Base-by-base conservation (phyloP, 768 basidiomycete genomes). In the Chalciporus piperatus region DNA sequence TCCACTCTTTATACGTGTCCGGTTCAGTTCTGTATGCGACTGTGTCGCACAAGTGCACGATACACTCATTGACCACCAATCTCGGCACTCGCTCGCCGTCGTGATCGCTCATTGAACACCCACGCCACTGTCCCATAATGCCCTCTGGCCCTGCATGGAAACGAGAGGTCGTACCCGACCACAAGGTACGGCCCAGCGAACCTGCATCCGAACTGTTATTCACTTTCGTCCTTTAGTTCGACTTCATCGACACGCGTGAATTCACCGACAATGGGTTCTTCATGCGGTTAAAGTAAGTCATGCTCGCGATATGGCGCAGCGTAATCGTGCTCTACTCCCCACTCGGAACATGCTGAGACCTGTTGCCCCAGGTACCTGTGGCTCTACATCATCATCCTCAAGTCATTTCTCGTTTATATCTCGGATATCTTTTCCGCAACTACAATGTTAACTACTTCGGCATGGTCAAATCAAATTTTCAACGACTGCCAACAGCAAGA, bases 391-490 rank as follows among this genome's bases (percentile, higher is more conserved):
- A 78, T 94, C 63, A 84, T 98, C 50, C 82, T 97, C 77, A 98
- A 97, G 71, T 92, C 91, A 28, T 89, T 98, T 75, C 83, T 94
- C 49, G 96, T 99, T 71, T 97, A 98, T 73, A 77, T 95, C 55
- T 89, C 91, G 70, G 97, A 99, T 81, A 93, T 98, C 69, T 99
- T 95, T 75, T 93, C 96, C 33, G 94, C 92, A 56, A 82, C 92
- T 55, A 97, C 96, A 60, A 94, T 98, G 89, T 88, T 98, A 72
- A 85, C 89, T 22, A 93, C 94, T 19, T 78, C 80, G 37, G 78
- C 82, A 30, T 99, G 96, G 96, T 85, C 90, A 49, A 95, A 90
- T 63, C 81, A 90, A 69, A 97, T 98, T 64, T 89, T 92, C 72
- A 75, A 83, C 54, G 79, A 85, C 57, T 95, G 93, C 66, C 70